Evolutionary conservation across 495 filamentous ascomycete species (phyloP).

Genomic region (Talaromyces stipitatus): DNA sequence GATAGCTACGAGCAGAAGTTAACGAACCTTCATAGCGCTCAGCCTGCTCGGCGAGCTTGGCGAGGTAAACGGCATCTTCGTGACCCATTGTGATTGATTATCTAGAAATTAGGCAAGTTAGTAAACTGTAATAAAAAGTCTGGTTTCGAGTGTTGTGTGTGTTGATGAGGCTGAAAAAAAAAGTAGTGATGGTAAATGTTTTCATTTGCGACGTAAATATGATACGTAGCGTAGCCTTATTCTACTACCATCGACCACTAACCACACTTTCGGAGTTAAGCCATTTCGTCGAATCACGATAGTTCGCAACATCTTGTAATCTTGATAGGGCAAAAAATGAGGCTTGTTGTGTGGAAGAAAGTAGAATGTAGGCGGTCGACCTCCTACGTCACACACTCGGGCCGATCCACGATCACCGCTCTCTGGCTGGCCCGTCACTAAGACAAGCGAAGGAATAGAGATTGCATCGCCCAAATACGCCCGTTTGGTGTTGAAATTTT

Average conservation of each 20-base stretch:
- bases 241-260: not conserved
- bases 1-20: not conserved
- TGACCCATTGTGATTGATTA: slow-evolving; percentile 76
- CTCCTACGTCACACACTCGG: slow-evolving; percentile 5
- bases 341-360: not conserved
- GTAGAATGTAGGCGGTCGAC: not conserved
- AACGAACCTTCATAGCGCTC: slow-evolving; percentile 98
- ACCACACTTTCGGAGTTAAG: not conserved
- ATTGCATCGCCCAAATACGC: not conserved
- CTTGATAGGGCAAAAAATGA: not conserved
- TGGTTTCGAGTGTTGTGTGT: not conserved
- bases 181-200: not conserved
- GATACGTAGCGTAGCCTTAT: not conserved
- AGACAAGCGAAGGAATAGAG: not conserved
- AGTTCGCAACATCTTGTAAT: not conserved
- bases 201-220: not conserved
- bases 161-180: not conserved
- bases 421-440: not conserved
- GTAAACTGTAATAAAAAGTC: not conserved
- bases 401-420: not conserved
- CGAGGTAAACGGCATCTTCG: slow-evolving; percentile 98
- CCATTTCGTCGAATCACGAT: not conserved
- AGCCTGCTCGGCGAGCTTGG: slow-evolving; percentile 99
- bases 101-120: slow-evolving; percentile 12
- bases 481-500: not conserved